Evolutionary conservation across 257 asterid genomes (phyloP), one percentile per base, ranked within the genome.

Genomic region (Primulina tabacum): DNA sequence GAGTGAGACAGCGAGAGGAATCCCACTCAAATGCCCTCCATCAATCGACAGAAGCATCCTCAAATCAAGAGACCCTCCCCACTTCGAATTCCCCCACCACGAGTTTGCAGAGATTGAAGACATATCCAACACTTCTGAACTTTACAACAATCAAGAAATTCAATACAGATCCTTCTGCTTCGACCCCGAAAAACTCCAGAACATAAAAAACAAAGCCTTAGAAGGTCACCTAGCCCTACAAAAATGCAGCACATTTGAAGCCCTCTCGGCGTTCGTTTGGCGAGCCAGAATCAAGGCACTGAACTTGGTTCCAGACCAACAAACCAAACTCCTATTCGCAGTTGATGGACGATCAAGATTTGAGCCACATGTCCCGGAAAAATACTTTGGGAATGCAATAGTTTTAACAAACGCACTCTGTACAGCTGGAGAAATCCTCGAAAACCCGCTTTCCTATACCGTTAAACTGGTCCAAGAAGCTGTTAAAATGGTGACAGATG

Each of bases 1-100:
- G 97, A 92, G 97, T 5, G 88, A 77, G 56, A 73, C 71, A 0
- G 81, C 87, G 0, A 81, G 89, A 21, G 83, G 83, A 34, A 65
- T 82, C 50, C 73, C 87, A 20, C 37, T 77, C 1, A 79, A 72
- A 18, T 2, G 38, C 18, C 87, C 87, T 0, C 87, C 89, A 0
- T 82, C 79, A 59, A 80, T 79, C 0, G 80, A 82, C 24, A 81
- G 83, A 57, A 77, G 77, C 7, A 78, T 84, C 35, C 85, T 84
- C 57, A 73, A 61, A 7, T 75, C 85, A 6, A 34, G 84, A 32
- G 59, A 65, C 28, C 87, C 87, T 0, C 85, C 85, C 37, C 79
- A 68, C 26, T 9, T 69, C 0, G 83, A 82, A 40, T 77, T 71
- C 55, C 6, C 72, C 10, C 89, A 81, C 63, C 57, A 71, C 1